These are phyloP conservation scores for Millerozyma miso DNA, from an alignment of 805 yeast genomes.

Conservation along the genomic window DNA sequence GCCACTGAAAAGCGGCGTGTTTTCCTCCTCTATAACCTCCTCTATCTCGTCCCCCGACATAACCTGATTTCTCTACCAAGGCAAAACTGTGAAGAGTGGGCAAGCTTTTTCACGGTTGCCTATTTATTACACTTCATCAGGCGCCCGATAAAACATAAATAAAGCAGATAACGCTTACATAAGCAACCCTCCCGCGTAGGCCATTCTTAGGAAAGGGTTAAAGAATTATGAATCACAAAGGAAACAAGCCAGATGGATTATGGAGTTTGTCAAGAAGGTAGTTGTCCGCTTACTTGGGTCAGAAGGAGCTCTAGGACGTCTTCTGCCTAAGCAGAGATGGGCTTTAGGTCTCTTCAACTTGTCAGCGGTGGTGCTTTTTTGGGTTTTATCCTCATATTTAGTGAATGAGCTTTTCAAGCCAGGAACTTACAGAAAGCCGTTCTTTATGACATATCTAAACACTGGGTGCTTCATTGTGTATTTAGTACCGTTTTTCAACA, in stretches of 20 bases:
- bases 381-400: slow-evolving; percentile 89
- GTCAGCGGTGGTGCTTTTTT: slow-evolving; percentile 70
- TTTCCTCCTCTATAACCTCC: background rate
- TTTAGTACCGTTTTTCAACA: slow-evolving; percentile 53
- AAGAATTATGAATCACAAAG: background rate
- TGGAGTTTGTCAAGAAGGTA: slow-evolving; percentile 3
- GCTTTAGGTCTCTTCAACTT: slow-evolving; percentile 71
- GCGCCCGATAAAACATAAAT: background rate
- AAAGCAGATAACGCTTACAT: background rate
- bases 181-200: background rate
- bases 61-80: background rate
- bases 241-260: background rate
- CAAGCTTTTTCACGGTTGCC: no score
- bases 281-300: slow-evolving; percentile 15
- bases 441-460: slow-evolving; percentile 86
- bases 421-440: slow-evolving; percentile 78
- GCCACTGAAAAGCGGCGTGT: slow-evolving; percentile 9
- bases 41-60: background rate
- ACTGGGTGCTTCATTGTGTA: slow-evolving; percentile 82
- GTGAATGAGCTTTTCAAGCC: slow-evolving; percentile 73
- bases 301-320: slow-evolving; percentile 13
- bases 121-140: background rate
- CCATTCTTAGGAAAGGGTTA: background rate
- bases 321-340: slow-evolving; percentile 51
- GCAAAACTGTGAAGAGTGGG: no score